Base-by-base conservation (phyloP, 176 grass and related monocot species). In the Triticum timopheevii region DNA sequence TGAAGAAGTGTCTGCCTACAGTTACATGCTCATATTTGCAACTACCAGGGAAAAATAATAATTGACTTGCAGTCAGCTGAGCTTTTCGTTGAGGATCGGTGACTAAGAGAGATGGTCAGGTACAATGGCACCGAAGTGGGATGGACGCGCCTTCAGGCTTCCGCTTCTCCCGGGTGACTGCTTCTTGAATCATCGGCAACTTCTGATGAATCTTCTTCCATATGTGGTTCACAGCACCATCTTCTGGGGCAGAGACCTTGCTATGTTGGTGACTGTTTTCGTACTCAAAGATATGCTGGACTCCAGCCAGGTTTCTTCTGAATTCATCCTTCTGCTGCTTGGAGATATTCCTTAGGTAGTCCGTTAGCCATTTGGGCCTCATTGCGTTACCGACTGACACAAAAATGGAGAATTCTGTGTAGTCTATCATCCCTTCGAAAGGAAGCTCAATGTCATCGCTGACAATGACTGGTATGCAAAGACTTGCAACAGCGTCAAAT, bases 181-280 rank as follows among this genome's bases (percentile, higher is more conserved):
- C 61, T 75, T 96, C 90, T 70, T 61, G 80, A 83, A 98, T 92
- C 85, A 87, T 86, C 0, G 90, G 92, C 40, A 90, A 23, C 82
- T 96, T 98, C 74, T 94, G 93, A 39, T 90, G 79, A 68, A 98
- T 78, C 70, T 94, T 98, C 75, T 87, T 89, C 93, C 96, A 96
- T 81, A 98, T 85, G 86, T 91, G 85, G 75, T 83, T 90, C 62
- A 98, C 96, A 49, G 93, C 90, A 81, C 96, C 92, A 78, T 86
- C 77, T 8, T 74, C 24, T 1, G 77, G 65, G 33, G 17, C 10
- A 45, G 79, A 38, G 61, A 61, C 77, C 33, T 40, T 82, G 33
- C 92, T 86, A 8, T 84, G 65, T 2, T 67, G 87, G 33, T 74
- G 81, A 28, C 76, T 76, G 66, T 77, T 91, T 9, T 92, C 87